Conservation (phyloP, 179 eudicot species). For the Heliamphora pulchella region DNA sequence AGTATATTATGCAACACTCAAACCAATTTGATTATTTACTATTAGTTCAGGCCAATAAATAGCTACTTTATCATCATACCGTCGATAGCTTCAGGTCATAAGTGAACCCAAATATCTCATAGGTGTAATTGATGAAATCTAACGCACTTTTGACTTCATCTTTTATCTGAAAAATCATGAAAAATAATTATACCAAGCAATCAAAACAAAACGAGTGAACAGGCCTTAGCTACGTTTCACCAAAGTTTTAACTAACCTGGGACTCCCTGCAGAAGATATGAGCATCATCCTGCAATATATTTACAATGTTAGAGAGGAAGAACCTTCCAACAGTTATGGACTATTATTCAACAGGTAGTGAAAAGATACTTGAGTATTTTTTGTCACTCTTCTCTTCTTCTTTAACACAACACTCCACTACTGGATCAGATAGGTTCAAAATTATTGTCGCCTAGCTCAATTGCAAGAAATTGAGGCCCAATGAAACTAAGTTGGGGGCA, state of each 20-base stretch:
- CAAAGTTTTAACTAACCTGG: slow-evolving; percentile 52
- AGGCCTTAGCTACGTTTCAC: not conserved
- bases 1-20: not conserved
- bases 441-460: not conserved
- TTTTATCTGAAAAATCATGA: slow-evolving; percentile 54
- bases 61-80: slow-evolving; percentile 27
- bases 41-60: not conserved
- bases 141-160: slow-evolving; percentile 75
- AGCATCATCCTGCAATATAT: slow-evolving; percentile 81
- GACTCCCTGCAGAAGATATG: slow-evolving; percentile 92
- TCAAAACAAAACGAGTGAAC: not conserved
- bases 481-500: not conserved
- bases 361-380: not conserved
- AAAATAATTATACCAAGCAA: slow-evolving; percentile 13
- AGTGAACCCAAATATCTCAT: slow-evolving; percentile 72
- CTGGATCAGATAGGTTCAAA: not conserved
- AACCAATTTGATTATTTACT: not conserved
- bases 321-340: slow-evolving; percentile 12
- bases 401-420: not conserved
- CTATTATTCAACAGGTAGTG: not conserved
- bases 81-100: slow-evolving; percentile 88
- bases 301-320: not conserved
- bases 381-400: not conserved
- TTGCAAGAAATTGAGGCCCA: not conserved
- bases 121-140: slow-evolving; percentile 58